Evolutionary conservation across 371 early-diverging fungal genomes (phyloP).

Genomic region (Syncephalis plumigaleata): DNA sequence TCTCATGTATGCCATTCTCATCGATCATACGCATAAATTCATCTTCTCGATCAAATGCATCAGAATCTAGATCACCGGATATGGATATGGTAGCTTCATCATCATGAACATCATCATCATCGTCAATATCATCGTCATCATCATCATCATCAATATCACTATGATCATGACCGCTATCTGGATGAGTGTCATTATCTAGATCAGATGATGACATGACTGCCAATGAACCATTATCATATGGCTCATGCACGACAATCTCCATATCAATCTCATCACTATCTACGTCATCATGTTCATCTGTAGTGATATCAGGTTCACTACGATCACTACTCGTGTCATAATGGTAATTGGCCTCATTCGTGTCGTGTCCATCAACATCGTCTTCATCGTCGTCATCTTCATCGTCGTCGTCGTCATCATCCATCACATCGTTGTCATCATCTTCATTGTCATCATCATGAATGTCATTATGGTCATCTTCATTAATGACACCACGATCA

Average conservation of each 20-base stretch:
- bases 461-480: slow-evolving; percentile 50
- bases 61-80: too few relatives aligned
- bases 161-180: slow-evolving; percentile 13
- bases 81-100: too few relatives aligned
- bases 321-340: slow-evolving; percentile 12
- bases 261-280: slow-evolving; percentile 20
- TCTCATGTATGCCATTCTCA: too few relatives aligned
- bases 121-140: slow-evolving; percentile 15
- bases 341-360: slow-evolving; percentile 13
- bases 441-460: slow-evolving; percentile 48
- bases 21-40: too few relatives aligned
- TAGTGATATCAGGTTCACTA: slow-evolving; percentile 1
- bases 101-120: slow-evolving; percentile 9
- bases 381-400: slow-evolving; percentile 37
- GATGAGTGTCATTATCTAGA: slow-evolving; percentile 3
- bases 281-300: slow-evolving; percentile 10
- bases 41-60: too few relatives aligned
- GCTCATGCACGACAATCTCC: slow-evolving; percentile 16
- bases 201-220: not conserved
- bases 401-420: slow-evolving; percentile 33
- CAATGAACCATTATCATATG: slow-evolving; percentile 4
- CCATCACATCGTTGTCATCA: slow-evolving; percentile 38
- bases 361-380: slow-evolving; percentile 16
- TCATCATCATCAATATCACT: slow-evolving; percentile 18
- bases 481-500: slow-evolving; percentile 38